Base-by-base conservation (phyloP, 2,329 filamentous ascomycete genomes). In the Aspergillus carbonarius region DNA sequence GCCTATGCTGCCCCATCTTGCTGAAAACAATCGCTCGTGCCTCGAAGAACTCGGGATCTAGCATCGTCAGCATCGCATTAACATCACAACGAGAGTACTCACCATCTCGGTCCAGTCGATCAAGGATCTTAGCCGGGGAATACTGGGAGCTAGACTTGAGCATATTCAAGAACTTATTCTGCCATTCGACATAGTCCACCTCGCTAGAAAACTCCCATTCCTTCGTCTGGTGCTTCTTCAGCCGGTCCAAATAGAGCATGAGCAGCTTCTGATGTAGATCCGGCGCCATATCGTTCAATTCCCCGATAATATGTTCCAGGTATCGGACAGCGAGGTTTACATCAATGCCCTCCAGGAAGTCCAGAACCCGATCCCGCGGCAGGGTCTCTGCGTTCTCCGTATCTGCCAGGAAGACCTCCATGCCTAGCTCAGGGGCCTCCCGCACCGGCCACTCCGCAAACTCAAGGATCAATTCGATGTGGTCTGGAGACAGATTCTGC, bases 1-100 rank as follows among this genome's bases (percentile, higher is more conserved):
- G 92, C 71, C 92, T 93, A 77, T 99, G 93, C 68, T 93, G 89
- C 6, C 91, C 92, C 91, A 98, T 96, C 67, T 95, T 96, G 75
- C 91, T 92, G 39, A 98, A 85, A 18, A 98, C 88, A 46, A 98
- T 88, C 6, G 95, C 95, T 61, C 93, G 88, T 1, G 92, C 87
- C 73, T 98, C 93, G 74, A 90, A 96, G 69, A 97, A 97, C 2
- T 85, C 82, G 0, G 92, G 81, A 72, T 97, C 92, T 93, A 63
- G 63, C 57, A 60, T 60, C 30, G n/a, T 20, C 35, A 50, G 44
- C 4, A n/a, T 17, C 18, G 12, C 12, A 4, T 8, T 17, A 17
- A 18, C 8, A 23, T n/a, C 15, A 32, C 8, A 25, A 12, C n/a
- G 8, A 25, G 40, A 39, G 59, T 20, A 76, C 85, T 71, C 76